phyloP scores from a whole-genome alignment of 2,329 filamentous ascomycete species.

The Ophiostoma ulmi region DNA sequence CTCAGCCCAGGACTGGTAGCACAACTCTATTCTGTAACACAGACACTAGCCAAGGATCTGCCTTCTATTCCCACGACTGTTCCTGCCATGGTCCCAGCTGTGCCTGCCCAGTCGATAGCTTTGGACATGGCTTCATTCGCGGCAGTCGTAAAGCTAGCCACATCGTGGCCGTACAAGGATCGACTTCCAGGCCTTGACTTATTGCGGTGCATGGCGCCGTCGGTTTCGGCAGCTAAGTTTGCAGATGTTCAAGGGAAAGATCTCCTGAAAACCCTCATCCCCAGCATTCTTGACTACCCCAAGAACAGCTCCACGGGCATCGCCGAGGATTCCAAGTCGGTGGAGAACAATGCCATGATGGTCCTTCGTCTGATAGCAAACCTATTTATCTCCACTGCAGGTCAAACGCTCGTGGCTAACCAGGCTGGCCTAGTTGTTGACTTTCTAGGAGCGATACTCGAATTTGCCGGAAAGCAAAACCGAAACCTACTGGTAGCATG shows the following conservation, averaged over 20 bases:
- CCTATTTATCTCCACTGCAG: slow-evolving; percentile 69
- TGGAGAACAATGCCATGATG: slow-evolving; percentile 83
- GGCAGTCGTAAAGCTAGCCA: slow-evolving; percentile 65
- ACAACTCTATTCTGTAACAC: slow-evolving; percentile 55
- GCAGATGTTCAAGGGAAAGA: slow-evolving; percentile 49
- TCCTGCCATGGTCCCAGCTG: slow-evolving; percentile 40
- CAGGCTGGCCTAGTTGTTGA: slow-evolving; percentile 53
- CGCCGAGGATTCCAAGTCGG: slow-evolving; percentile 50
- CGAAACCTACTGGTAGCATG: slow-evolving; percentile 78
- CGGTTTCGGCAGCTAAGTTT: slow-evolving; percentile 60
- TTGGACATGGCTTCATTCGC: slow-evolving; percentile 47
- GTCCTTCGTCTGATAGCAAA: slow-evolving; percentile 76
- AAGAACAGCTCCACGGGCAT: slow-evolving; percentile 38
- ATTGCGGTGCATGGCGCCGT: slow-evolving; percentile 72
- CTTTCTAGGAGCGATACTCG: slow-evolving; percentile 59
- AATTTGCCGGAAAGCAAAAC: slow-evolving; percentile 55
- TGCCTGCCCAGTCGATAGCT: slow-evolving; percentile 14
- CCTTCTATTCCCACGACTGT: slow-evolving; percentile 21
- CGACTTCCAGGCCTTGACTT: slow-evolving; percentile 82
- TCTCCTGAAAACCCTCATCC: slow-evolving; percentile 53
- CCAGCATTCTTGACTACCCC: slow-evolving; percentile 27
- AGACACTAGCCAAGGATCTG: slow-evolving; percentile 51
- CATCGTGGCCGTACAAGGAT: slow-evolving; percentile 72
- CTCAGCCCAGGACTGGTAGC: slow-evolving; percentile 64
- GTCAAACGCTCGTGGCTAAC: slow-evolving; percentile 60